These are phyloP conservation scores for Kingdonia uniflora DNA, from an alignment of 164 flowering plant genomes.

Conservation along the genomic window DNA sequence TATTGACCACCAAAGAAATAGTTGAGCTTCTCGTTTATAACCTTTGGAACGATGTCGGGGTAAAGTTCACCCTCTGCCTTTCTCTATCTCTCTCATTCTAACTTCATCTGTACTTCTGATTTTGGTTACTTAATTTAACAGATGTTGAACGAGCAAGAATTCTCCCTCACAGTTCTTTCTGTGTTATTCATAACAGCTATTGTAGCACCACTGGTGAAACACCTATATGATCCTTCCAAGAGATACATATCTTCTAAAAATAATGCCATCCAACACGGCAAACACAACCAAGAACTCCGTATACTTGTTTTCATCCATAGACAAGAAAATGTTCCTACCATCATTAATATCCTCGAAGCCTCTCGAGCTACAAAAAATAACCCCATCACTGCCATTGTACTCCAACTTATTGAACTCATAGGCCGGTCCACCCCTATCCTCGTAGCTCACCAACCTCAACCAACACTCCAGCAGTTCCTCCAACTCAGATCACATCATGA, in stretches of 20 bases:
- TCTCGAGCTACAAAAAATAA: background rate
- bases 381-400: slow-evolving; percentile 3
- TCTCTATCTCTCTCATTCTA: background rate
- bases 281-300: slow-evolving; percentile 25
- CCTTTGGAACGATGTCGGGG: background rate
- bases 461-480: background rate
- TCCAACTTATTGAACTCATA: slow-evolving; percentile 1
- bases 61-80: background rate
- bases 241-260: slow-evolving; percentile 10
- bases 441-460: background rate
- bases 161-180: slow-evolving; percentile 15
- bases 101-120: too few relatives aligned
- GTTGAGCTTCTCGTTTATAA: background rate
- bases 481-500: slow-evolving; percentile 24
- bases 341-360: slow-evolving; percentile 4
- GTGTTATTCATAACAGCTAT: slow-evolving; percentile 19
- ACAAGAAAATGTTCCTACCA: slow-evolving; percentile 18
- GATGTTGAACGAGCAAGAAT: slow-evolving; percentile 21
- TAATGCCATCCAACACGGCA: slow-evolving; percentile 26
- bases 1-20: background rate
- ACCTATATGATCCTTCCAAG: slow-evolving; percentile 25
- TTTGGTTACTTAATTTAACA: background rate
- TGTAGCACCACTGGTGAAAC: slow-evolving; percentile 22
- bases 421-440: slow-evolving; percentile 8
- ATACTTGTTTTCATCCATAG: slow-evolving; percentile 30